A percentile compares a stretch with the other conserved stretches of the same genome.
phyloP scores from a whole-genome alignment of 2,329 filamentous ascomycete species.

The Pseudocercospora cruenta region DNA sequence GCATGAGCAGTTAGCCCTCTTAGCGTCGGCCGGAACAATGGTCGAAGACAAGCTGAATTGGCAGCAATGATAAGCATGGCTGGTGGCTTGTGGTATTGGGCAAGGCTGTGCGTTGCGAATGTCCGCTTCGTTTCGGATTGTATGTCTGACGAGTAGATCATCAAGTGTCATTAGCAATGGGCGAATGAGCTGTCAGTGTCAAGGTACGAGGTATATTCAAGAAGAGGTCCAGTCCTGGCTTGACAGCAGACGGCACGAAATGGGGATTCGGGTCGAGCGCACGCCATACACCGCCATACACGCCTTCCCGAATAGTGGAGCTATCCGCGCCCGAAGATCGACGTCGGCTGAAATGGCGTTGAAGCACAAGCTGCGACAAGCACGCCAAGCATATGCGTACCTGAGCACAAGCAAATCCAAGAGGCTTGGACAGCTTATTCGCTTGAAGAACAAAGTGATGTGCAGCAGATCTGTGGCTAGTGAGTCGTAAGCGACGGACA shows the following conservation, averaged over 20 bases:
- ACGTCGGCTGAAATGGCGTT: slow-evolving; percentile 8
- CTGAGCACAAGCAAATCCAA: slow-evolving; percentile 20
- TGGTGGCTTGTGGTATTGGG: slow-evolving; percentile 19
- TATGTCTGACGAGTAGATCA: background rate
- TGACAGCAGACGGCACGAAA: slow-evolving; percentile 7
- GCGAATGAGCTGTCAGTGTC: slow-evolving; percentile 14
- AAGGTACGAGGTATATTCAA: background rate
- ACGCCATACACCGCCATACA: slow-evolving; percentile 4
- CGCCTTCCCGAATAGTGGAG: slow-evolving; percentile 7
- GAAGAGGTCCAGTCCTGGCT: background rate
- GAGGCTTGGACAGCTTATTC: slow-evolving; percentile 17
- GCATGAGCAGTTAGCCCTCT: background rate
- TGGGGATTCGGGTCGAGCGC: background rate
- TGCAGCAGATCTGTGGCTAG: slow-evolving; percentile 8
- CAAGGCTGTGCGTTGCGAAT: slow-evolving; percentile 11
- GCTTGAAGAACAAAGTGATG: background rate
- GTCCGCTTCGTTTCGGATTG: slow-evolving; percentile 23
- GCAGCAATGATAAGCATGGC: background rate
- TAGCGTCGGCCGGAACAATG: slow-evolving; percentile 6
- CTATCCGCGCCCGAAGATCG: slow-evolving; percentile 9
- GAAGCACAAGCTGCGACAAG: slow-evolving; percentile 8
- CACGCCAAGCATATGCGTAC: slow-evolving; percentile 2
- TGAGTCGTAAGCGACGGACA: background rate
- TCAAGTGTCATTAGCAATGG: slow-evolving; percentile 16
- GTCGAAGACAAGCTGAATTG: slow-evolving; percentile 6